Evolutionary conservation across 305 asterid species (phyloP), one percentile per base, ranked within the genome.

Genomic region (Fraxinus sp.): DNA sequence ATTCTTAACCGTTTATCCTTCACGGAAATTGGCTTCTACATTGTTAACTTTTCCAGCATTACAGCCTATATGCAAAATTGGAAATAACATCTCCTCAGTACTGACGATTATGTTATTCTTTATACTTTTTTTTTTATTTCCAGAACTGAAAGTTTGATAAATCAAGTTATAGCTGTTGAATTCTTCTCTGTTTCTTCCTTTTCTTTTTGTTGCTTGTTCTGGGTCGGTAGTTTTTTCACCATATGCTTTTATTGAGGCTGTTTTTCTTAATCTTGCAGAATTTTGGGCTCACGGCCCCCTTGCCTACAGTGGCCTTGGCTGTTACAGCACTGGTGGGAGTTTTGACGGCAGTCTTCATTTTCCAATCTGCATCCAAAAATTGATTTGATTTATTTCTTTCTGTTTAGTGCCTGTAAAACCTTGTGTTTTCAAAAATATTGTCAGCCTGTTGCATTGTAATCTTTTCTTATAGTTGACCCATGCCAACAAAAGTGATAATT

Each of bases 281-380:
- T 88, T 70, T 93, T 37, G 98, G 97, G 82, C 91, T 90, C 43
- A 82, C 91, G 10, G 18, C 90, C 18, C 97, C 98, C 10, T 84
- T 92, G 73, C 98, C 97, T 1, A 87, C 94, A 4, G 97, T 88
- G 77, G 98, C 97, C 52, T 84, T 93, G 85, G 97, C 90, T 11
- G 96, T 91, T 43, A 90, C 75, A 52, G 91, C 88, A 79, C 83
- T 95, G 89, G 97, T 91, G 74, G 98, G 98, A 32, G 92, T 86
- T 84, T 81, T 95, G 59, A 88, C 97, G 8, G 95, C 97, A 16
- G 83, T 95, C 81, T 92, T 95, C 91, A 95, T 95, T 87, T 93
- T 95, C 89, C 97, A 95, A 81, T 95, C 98, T 59, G 94, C 95
- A 36, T 91, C 97, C 73, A 83, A 89, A 87, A 91, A 46, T 16